These are phyloP conservation scores for Iberis amara DNA, from an alignment of 441 rosid genomes.

Conservation along the genomic window DNA sequence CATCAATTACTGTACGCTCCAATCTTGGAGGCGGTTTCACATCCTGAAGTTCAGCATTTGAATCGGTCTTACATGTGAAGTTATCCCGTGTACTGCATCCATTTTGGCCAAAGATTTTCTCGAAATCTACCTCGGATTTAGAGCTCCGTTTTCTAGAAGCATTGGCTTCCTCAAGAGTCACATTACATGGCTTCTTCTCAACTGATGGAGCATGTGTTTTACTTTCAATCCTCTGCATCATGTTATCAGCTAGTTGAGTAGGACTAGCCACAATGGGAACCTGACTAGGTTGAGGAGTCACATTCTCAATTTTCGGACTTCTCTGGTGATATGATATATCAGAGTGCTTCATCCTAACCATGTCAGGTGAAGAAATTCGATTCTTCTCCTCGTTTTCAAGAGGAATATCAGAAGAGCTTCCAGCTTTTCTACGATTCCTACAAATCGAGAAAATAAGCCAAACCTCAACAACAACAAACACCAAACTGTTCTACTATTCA, in stretches of 20 bases:
- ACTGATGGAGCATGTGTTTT: conserved; percentile 11
- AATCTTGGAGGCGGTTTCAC: conserved; percentile 23
- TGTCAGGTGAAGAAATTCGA: conserved; percentile 27
- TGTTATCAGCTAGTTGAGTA: conserved; percentile 16
- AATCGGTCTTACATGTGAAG: neutral
- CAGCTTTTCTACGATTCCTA: conserved; percentile 31
- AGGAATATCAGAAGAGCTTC: conserved; percentile 27
- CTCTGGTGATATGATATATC: conserved; percentile 21
- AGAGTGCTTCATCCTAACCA: conserved; percentile 31
- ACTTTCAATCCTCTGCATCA: conserved; percentile 16
- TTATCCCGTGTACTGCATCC: conserved; percentile 11
- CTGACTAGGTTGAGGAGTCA: conserved; percentile 12
- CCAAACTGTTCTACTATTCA: neutral
- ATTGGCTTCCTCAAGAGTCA: conserved; percentile 16
- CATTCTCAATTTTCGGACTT: neutral
- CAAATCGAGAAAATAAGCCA: conserved; percentile 15
- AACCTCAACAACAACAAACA: conserved; percentile 5
- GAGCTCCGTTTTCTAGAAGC: conserved; percentile 26
- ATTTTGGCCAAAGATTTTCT: conserved; percentile 12
- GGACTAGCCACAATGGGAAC: conserved; percentile 4
- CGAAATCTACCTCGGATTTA: conserved; percentile 23
- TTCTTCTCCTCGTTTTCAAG: conserved; percentile 14
- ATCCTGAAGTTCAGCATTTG: conserved; percentile 15
- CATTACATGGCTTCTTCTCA: conserved; percentile 17
- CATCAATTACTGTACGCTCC: conserved; percentile 11